Evolutionary conservation across 2,329 filamentous ascomycete species (phyloP), one percentile per base, ranked within the genome.

Genomic region (Trichoderma sp.): DNA sequence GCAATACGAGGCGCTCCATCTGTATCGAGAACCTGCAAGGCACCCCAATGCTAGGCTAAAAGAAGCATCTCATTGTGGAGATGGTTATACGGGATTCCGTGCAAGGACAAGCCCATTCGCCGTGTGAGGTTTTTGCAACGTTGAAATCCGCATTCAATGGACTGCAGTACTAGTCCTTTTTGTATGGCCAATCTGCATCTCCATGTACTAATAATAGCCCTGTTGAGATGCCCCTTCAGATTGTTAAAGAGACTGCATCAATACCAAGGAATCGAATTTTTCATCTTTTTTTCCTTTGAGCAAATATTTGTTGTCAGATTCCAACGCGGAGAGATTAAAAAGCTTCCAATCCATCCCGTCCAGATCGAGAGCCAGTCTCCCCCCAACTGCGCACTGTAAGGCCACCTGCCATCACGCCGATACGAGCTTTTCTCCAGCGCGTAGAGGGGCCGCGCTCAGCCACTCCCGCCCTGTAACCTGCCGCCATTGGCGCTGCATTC

Each of bases 401-500:
- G 34, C 18, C 39, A 28, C 28, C 57, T 9, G 67, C 47, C 51
- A 58, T 36, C 39, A 30, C 28, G 36, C 30, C 67, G 57, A 70
- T 70, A 70, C 57, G 67, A 70, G 67, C 26, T 62, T 34, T 53
- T 53, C 12, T 28, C 28, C 67, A 70, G 67, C 32, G 67, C 24
- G 15, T 3, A 8, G 64, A 67, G 64, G 64, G 64, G 24, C 67
- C 36, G 28, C 28, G 26, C 36, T 28, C 67, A 70, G 67, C 67
- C 67, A 26, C 57, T 61, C 67, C 57, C 67, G 67, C 67, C 67
- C 67, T 70, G 67, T 26, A 12, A 58, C 57, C 67, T 28, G 39
- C 18, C 57, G 30, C 14, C 57, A 70, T 62, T 70, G 67, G 67
- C 67, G 57, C 57, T 62, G 28, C 67, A 30, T 53, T 62, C 57